Conservation (phyloP, 345 rosid species). For the Hypericum perforatum region DNA sequence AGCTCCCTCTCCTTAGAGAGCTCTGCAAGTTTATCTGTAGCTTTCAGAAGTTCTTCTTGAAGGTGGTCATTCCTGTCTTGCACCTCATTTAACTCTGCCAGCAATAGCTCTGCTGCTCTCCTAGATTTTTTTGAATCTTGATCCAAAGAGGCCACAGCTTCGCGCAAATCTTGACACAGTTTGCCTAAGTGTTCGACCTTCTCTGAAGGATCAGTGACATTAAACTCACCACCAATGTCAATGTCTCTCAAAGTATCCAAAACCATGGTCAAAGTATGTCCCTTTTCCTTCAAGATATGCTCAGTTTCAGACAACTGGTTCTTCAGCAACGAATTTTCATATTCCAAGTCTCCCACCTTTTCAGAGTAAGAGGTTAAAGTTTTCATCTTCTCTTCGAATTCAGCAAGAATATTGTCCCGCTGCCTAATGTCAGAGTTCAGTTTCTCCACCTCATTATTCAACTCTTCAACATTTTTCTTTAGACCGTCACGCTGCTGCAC, state of each 20-base stretch:
- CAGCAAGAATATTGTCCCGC: conserved; percentile 38
- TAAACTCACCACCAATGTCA: conserved; percentile 48
- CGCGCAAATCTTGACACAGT: conserved; percentile 44
- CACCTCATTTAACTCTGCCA: conserved; percentile 86
- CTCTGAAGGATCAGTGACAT: conserved; percentile 42
- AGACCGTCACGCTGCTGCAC: conserved; percentile 80
- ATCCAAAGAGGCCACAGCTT: conserved; percentile 43
- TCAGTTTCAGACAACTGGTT: conserved; percentile 53
- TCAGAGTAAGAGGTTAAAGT: conserved; percentile 41
- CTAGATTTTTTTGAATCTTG: conserved; percentile 68
- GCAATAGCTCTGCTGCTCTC: conserved; percentile 81
- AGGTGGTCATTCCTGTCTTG: conserved; percentile 85
- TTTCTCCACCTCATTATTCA: conserved; percentile 47
- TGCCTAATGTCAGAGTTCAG: conserved; percentile 55
- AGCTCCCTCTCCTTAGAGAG: conserved; percentile 43
- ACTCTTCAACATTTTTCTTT: conserved; percentile 63
- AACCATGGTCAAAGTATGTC: conserved; percentile 31
- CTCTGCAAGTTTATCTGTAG: conserved; percentile 35
- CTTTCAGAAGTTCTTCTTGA: conserved; percentile 62
- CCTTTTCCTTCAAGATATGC: conserved; percentile 50
- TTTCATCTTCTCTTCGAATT: conserved; percentile 47
- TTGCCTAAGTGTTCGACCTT: conserved; percentile 48
- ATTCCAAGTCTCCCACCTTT: conserved; percentile 47
- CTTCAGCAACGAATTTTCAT: conserved; percentile 50
- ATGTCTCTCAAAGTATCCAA: conserved; percentile 40